Base-by-base conservation (phyloP, 139 green algal species). In the Chlamydomonas incerta region DNA sequence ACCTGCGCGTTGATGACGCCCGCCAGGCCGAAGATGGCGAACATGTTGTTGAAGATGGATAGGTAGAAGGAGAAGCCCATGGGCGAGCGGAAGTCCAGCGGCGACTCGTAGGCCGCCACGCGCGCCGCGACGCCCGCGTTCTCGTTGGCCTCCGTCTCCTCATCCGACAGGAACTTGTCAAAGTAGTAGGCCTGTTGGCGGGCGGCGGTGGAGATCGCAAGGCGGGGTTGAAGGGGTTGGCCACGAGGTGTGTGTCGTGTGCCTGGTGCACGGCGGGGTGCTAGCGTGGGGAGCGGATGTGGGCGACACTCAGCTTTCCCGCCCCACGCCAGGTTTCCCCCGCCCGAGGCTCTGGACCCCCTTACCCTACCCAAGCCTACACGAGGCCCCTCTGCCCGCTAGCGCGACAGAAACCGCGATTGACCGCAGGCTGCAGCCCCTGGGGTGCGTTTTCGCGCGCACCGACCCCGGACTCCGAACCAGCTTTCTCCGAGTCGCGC, bases 1-100 rank as follows among this genome's bases (percentile, higher is more conserved):
- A 50, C 41, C 77, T 96, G 93, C 1, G 89, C 84, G 34, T 94
- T 93, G 66, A 97, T 80, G 3, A 97, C 92, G 28, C 95, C 95
- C 17, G 93, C 92, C 28, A 97, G 86, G 0, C 94, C 94, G 68
- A 95, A 96, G 6, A 97, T 90, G 34, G 86, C 90, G 65, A 86
- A 86, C 70, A 74, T 74, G 65, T 82, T 82, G 83, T 82, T 88
- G 20, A 67, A 9, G n/a, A 92, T 90, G 63, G 85, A 71, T 2
- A 92, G 69, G 81, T 92, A 92, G 75, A 87, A 92, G 52, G 72
- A 76, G 55, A 88, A 83, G 50, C 88, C 88, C 88, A 92, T 92
- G 55, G 88, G 81, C 0, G 80, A 88, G 55, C 88, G 77, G 81
- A 86, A 88, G 76, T 88, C 76, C 58, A 90, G 70, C 0, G 87